phyloP scores from a whole-genome alignment of 139 green algal genomes.

The Micractinium conductrix region DNA sequence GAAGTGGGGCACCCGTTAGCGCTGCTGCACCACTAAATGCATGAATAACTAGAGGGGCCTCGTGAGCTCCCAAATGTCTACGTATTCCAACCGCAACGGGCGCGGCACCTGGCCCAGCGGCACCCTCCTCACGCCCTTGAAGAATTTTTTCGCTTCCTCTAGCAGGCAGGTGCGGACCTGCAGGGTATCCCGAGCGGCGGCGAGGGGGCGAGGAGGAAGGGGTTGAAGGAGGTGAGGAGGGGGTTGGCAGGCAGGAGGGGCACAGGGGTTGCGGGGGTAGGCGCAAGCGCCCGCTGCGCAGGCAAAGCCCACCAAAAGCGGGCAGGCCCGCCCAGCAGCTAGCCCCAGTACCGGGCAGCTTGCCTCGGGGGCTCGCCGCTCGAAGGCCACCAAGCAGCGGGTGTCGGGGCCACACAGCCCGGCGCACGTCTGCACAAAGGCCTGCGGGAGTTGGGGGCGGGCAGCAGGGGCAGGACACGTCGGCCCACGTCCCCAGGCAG shows the following conservation, averaged over 20 bases:
- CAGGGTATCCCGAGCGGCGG: too few relatives aligned
- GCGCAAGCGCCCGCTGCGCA: background rate
- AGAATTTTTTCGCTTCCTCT: conserved; percentile 24
- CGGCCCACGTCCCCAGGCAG: too few relatives aligned
- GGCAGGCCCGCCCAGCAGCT: background rate
- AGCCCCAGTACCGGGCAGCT: background rate
- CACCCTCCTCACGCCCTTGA: conserved; percentile 35
- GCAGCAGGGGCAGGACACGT: background rate
- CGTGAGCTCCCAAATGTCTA: conserved; percentile 53
- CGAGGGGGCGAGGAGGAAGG: too few relatives aligned
- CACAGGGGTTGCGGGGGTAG: background rate
- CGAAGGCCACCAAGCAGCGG: conserved; percentile 46
- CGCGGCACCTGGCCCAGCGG: conserved; percentile 18
- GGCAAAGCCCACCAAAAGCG: background rate
- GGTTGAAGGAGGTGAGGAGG: background rate
- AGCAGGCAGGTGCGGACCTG: conserved; percentile 37
- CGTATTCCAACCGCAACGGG: conserved; percentile 38
- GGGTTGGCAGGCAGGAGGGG: background rate
- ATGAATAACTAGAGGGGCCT: too few relatives aligned
- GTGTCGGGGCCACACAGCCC: conserved; percentile 45
- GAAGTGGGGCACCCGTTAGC: too few relatives aligned
- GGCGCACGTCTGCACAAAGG: conserved; percentile 52
- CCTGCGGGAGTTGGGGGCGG: background rate
- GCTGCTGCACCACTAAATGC: too few relatives aligned
- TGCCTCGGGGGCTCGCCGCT: conserved; percentile 44